Base-by-base conservation (phyloP, 1,284 basidiomycete species). In the Malassezia cuniculi region DNA sequence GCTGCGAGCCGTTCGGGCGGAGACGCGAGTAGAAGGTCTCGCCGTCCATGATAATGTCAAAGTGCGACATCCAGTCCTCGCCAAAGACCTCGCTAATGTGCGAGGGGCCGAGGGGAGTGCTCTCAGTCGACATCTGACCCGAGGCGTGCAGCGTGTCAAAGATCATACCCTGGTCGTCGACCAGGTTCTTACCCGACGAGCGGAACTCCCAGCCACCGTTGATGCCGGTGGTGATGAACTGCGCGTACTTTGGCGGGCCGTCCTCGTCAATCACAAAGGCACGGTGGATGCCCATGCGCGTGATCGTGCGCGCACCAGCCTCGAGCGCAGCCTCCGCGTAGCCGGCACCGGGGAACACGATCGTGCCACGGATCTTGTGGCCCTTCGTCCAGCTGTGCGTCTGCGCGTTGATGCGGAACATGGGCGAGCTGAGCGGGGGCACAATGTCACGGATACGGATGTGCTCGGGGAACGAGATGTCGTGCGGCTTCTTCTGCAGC, bases 281-380 rank as follows among this genome's bases (percentile, higher is more conserved):
- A 37, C 44, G 44, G 34, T 40, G 38, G 39, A 46, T 46, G 12
- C 27, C 19, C 38, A 46, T 41, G 35, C 41, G 17, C 21, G 32
- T 36, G 18, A 46, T 41, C 8, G 44, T 46, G 17, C 35, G 41
- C 8, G 31, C 37, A 15, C 43, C 50, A 22, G 39, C 37, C 32
- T 47, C 45, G 17, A 47, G 33, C 8, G 45, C 45, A 6, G 40
- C 34, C 22, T 41, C 45, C 9, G 38, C 36, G 14, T 47, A 47
- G 9, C 39, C 45, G 5, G 45, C 39, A 26, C 37, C 45, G 11
- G 45, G 45, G 39, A 47, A 41, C n/a, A 47, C 35, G 29, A 47
- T 47, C 20, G 39, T 42, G 18, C 40, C 45, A 28, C 40, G 45
- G 35, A 47, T 47, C 45, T 38, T 47, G 45, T 47, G 45, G n/a